A percentile compares a stretch with the other conserved stretches of the same genome.
These are phyloP conservation scores for Arthrobotrys musiformis DNA, from an alignment of 2,329 filamentous ascomycete genomes.

Conservation along the genomic window DNA sequence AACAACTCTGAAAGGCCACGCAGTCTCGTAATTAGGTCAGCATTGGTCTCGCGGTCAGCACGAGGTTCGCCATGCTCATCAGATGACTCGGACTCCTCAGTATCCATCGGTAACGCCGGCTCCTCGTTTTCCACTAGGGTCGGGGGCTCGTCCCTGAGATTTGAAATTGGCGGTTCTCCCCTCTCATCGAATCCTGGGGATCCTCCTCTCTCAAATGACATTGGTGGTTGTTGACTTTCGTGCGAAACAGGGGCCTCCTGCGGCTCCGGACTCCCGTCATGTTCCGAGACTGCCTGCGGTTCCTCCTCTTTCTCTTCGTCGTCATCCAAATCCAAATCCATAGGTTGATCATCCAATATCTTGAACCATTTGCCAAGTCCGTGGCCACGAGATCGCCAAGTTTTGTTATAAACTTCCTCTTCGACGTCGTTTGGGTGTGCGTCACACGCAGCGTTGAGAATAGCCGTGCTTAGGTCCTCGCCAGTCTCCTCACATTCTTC, in stretches of 20 bases:
- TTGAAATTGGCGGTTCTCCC: neutral
- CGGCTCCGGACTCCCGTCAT: neutral
- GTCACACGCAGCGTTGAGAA: slow-evolving; percentile 20
- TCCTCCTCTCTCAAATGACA: slow-evolving; percentile 2
- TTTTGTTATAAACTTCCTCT: neutral
- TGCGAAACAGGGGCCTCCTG: neutral
- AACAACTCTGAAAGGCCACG: slow-evolving; percentile 22
- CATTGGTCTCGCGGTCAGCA: no score
- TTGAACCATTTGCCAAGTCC: slow-evolving; percentile 13
- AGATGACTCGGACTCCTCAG: neutral
- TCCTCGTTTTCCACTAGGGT: neutral
- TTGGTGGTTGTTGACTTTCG: neutral
- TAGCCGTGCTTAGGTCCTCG: slow-evolving; percentile 8
- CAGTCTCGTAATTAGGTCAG: no score
- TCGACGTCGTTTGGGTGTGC: slow-evolving; percentile 5
- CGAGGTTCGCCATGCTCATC: neutral
- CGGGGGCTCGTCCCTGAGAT: neutral
- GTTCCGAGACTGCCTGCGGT: neutral
- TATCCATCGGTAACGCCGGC: neutral
- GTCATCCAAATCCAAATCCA: slow-evolving; percentile 7
- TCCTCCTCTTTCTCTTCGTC: neutral
- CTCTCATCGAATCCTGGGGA: neutral
- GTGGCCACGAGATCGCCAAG: slow-evolving; percentile 19
- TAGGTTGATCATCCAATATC: neutral
- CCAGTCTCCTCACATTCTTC: slow-evolving; percentile 24